These are phyloP conservation scores for Aureococcus anophagefferens DNA, from an alignment of 108 stramenopile species.

Conservation along the genomic window DNA sequence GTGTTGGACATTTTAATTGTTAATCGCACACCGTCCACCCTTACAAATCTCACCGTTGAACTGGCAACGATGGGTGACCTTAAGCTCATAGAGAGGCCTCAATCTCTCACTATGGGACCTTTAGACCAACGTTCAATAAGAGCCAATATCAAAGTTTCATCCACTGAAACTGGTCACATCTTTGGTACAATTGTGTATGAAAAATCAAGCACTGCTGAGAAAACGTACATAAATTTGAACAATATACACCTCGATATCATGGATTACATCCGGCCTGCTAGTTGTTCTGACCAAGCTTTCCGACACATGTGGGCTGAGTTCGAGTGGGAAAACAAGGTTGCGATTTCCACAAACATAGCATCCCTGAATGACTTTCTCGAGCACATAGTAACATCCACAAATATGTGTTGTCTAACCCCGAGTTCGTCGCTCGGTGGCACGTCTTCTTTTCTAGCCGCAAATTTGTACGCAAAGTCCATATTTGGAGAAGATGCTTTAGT, in stretches of 20 bases:
- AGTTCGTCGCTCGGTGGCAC: conserved; percentile 47
- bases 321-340: conserved; percentile 99
- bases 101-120: conserved; percentile 86
- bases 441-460: conserved; percentile 93
- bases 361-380: conserved; percentile 78
- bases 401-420: conserved; percentile 95
- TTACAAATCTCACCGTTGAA: conserved; percentile 92
- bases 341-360: conserved; percentile 60
- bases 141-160: conserved; percentile 95
- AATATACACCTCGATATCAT: conserved; percentile 99
- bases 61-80: conserved; percentile 98
- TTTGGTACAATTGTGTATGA: conserved; percentile 98
- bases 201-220: conserved; percentile 77
- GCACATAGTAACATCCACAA: conserved; percentile 88
- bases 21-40: conserved; percentile 89
- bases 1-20: conserved; percentile 90
- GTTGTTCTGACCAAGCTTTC: conserved; percentile 89
- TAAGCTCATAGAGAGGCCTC: conserved; percentile 96
- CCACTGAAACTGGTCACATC: conserved; percentile 97
- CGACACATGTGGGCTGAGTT: conserved; percentile 99
- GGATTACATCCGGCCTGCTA: conserved; percentile 98
- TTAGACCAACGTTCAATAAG: conserved; percentile 82
- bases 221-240: conserved; percentile 90
- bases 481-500: conserved; percentile 98
- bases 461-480: conserved; percentile 90